These are phyloP conservation scores for Geotrichum macrosporum DNA, from an alignment of 1,139 yeast species.

Conservation along the genomic window DNA sequence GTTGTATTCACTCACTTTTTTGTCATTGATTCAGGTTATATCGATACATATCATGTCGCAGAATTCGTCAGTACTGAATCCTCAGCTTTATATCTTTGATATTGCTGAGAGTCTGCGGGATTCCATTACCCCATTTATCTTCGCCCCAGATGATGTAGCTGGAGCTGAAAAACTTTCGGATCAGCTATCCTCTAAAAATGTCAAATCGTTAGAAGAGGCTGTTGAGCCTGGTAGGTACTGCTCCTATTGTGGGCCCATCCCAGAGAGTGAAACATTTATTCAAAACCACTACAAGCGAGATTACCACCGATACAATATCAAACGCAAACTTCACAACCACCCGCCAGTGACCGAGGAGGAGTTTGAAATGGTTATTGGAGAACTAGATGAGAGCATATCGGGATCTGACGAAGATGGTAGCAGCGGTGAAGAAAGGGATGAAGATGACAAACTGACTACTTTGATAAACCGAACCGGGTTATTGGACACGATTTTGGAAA, in stretches of 20 bases:
- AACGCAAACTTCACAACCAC: slow-evolving; percentile 48
- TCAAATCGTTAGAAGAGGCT: slow-evolving; percentile 6
- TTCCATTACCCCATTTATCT: slow-evolving; percentile 14
- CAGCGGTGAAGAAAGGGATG: slow-evolving; percentile 39
- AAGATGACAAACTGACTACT: slow-evolving; percentile 29
- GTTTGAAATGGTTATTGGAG: slow-evolving; percentile 54
- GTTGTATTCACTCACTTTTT: background rate
- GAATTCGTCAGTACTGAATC: slow-evolving; percentile 16
- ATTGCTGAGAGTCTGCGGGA: slow-evolving; percentile 12
- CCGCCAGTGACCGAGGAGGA: slow-evolving; percentile 52
- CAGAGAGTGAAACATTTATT: slow-evolving; percentile 22
- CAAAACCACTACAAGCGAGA: slow-evolving; percentile 59
- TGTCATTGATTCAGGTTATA: no score
- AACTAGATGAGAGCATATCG: slow-evolving; percentile 53
- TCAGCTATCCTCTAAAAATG: slow-evolving; percentile 4
- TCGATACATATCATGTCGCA: slow-evolving; percentile 7
- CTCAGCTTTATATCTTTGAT: slow-evolving; percentile 16
- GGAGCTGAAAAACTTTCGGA: background rate
- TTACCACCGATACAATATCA: slow-evolving; percentile 56
- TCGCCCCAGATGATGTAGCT: slow-evolving; percentile 1
- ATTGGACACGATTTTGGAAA: slow-evolving; percentile 4
- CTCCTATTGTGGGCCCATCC: slow-evolving; percentile 20
- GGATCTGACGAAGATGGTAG: slow-evolving; percentile 38
- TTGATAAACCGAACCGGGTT: slow-evolving; percentile 15
- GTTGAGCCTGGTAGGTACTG: slow-evolving; percentile 9